Evolutionary conservation across 129 eudicot species (phyloP), one percentile per base, ranked within the genome.

Genomic region (Artemisia tridentata): DNA sequence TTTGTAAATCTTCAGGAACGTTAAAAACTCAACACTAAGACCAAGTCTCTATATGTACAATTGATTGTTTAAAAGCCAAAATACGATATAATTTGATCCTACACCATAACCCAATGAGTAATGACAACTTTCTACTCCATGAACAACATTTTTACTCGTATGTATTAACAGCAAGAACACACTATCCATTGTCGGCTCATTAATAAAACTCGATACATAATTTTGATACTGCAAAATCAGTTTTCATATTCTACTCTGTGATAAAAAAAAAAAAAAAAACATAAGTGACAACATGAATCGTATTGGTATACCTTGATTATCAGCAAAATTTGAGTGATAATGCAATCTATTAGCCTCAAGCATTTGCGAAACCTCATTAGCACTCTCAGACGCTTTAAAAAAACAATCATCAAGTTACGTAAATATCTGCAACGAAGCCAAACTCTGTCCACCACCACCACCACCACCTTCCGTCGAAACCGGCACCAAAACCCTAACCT

Each of bases 311-410:
- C 96, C 95, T 86, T 84, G 69, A 43, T 81, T 88, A 79, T 92
- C 97, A 0, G 99, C 99, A 34, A 87, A 89, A 74, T 90, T 95
- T 0, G 99, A 95, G 80, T 95, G 99, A 77, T 95, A 95, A 84
- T 95, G 99, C 86, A 95, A 80, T 43, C 97, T 77, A 66, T 86
- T 85, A 2, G 96, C 99, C 81, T 95, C 99, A 2, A 95, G 92
- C 97, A 95, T 85, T 80, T 88, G 82, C 0, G 97, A 90, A 50
- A 95, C 97, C 72, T 95, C 97, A 41, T 84, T 86, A 18, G 97
- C 96, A 78, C 99, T 87, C 74, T 95, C 88, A 1, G 92, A 95
- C n/a, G 99, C 96, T 82, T 82, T 75, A 15, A 93, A 83, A 65
- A 93, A 93, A 72, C 86, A 82, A 85, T 93, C 99, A 79, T 93